phyloP scores from a whole-genome alignment of 2,329 filamentous ascomycete species.

The Colletotrichum limetticola region DNA sequence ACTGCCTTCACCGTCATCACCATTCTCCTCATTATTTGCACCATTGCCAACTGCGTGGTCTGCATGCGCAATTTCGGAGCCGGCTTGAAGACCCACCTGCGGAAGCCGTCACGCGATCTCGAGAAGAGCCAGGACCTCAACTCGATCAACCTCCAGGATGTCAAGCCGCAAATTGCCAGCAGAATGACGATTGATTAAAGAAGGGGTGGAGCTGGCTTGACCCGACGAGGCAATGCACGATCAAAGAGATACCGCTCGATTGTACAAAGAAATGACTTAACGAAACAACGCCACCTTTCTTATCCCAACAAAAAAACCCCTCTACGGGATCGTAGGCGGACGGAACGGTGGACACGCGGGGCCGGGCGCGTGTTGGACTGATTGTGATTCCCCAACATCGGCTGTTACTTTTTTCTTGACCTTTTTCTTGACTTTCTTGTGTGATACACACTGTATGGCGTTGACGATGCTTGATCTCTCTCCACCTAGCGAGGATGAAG shows the following conservation, averaged over 20 bases:
- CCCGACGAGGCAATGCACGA: conserved; percentile 30
- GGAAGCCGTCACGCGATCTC: conserved; percentile 57
- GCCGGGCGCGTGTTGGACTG: conserved; percentile 35
- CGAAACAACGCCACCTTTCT: conserved; percentile 34
- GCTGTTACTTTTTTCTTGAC: conserved; percentile 32
- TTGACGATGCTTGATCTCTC: conserved; percentile 23
- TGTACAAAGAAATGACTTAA: conserved; percentile 38
- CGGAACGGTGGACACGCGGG: conserved; percentile 28
- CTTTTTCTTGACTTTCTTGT: conserved; percentile 29
- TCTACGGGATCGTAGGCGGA: conserved; percentile 23
- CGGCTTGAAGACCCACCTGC: conserved; percentile 88
- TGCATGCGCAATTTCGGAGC: conserved; percentile 93
- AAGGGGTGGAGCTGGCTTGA: conserved; percentile 26
- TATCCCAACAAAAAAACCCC: conserved; percentile 15
- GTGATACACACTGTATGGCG: conserved; percentile 26
- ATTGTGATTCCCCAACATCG: conserved; percentile 36
- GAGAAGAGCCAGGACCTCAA: conserved; percentile 67
- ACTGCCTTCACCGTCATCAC: conserved; percentile 96
- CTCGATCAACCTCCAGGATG: conserved; percentile 66
- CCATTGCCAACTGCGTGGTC: conserved; percentile 85
- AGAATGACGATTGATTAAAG: conserved; percentile 72
- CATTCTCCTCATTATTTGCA: conserved; percentile 86
- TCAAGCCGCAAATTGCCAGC: conserved; percentile 64
- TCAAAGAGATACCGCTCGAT: conserved; percentile 29
- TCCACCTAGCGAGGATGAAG: conserved; percentile 12